These are phyloP conservation scores for Pleurotus salmoneostramineus DNA, from an alignment of 768 basidiomycete species.

Conservation along the genomic window DNA sequence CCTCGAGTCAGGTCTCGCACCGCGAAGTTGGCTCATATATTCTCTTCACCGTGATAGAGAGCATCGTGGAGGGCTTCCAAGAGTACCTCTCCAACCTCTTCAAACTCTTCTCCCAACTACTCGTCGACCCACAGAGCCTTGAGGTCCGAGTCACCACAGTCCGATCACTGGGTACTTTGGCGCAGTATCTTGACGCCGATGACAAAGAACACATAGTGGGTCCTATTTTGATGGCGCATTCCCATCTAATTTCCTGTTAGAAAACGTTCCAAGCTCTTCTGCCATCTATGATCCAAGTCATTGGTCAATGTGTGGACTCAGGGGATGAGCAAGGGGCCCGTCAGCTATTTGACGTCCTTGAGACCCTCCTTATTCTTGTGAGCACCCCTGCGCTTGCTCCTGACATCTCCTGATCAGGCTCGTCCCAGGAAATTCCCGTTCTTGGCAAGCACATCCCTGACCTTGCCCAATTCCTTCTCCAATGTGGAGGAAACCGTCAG, in stretches of 20 bases:
- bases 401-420: background rate
- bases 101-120: slow-evolving; percentile 67
- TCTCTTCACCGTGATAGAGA: slow-evolving; percentile 87
- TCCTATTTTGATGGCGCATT: background rate
- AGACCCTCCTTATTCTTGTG: slow-evolving; percentile 91
- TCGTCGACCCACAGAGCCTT: slow-evolving; percentile 80
- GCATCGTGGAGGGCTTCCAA: slow-evolving; percentile 86
- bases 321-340: slow-evolving; percentile 81
- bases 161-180: slow-evolving; percentile 83
- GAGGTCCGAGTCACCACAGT: slow-evolving; percentile 92
- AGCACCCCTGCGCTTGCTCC: slow-evolving; percentile 17
- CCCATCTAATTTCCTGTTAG: slow-evolving; percentile 30
- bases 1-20: slow-evolving; percentile 62
- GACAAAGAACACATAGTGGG: slow-evolving; percentile 86
- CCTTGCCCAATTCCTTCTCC: slow-evolving; percentile 84
- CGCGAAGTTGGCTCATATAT: slow-evolving; percentile 93
- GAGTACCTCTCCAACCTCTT: slow-evolving; percentile 72
- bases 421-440: slow-evolving; percentile 82
- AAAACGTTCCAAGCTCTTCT: slow-evolving; percentile 85
- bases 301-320: slow-evolving; percentile 76
- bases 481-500: slow-evolving; percentile 72
- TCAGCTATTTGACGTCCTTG: slow-evolving; percentile 92
- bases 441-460: slow-evolving; percentile 85
- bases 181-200: slow-evolving; percentile 86
- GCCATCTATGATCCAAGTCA: slow-evolving; percentile 84